Conservation (phyloP, 2,329 filamentous ascomycete species). For the Rosellinia necatrix region DNA sequence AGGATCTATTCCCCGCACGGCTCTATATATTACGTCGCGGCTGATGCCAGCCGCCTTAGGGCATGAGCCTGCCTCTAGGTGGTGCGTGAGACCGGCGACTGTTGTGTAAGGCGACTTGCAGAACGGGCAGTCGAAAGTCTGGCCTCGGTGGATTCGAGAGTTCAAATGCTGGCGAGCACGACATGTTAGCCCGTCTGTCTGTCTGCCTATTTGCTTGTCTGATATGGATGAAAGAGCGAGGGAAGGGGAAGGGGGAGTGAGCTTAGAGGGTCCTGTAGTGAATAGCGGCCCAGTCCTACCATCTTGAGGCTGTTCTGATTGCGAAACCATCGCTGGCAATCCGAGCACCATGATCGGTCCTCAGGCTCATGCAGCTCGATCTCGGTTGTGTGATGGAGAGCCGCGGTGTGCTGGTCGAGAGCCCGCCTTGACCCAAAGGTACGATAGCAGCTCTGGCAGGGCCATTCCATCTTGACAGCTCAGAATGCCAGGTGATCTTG, state of each 20-base stretch:
- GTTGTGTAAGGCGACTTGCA: conserved; percentile 53
- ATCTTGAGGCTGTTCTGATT: conserved; percentile 40
- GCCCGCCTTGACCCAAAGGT: background rate
- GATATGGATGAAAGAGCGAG: background rate
- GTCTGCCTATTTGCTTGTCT: background rate
- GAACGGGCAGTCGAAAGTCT: conserved; percentile 57
- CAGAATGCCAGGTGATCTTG: too few species aligned
- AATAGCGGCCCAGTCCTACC: conserved; percentile 30
- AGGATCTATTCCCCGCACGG: conserved; percentile 53
- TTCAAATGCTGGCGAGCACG: conserved; percentile 55
- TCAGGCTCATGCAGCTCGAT: conserved; percentile 37
- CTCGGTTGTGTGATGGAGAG: background rate
- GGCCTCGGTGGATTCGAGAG: conserved; percentile 54
- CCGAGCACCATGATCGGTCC: conserved; percentile 41
- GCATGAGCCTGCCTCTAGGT: conserved; percentile 62
- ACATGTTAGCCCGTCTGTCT: background rate
- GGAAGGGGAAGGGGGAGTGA: background rate
- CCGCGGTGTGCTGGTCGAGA: background rate
- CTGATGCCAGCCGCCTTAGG: conserved; percentile 42
- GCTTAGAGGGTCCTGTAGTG: background rate
- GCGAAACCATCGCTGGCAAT: conserved; percentile 42
- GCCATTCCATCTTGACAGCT: background rate
- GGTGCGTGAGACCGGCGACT: conserved; percentile 58
- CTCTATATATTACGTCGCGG: conserved; percentile 52
- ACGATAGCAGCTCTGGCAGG: background rate